A percentile compares a stretch with the other conserved stretches of the same genome.
Evolutionary conservation across 1,284 basidiomycete genomes (phyloP).

Genomic region (Cutaneotrichosporon spelunceum): DNA sequence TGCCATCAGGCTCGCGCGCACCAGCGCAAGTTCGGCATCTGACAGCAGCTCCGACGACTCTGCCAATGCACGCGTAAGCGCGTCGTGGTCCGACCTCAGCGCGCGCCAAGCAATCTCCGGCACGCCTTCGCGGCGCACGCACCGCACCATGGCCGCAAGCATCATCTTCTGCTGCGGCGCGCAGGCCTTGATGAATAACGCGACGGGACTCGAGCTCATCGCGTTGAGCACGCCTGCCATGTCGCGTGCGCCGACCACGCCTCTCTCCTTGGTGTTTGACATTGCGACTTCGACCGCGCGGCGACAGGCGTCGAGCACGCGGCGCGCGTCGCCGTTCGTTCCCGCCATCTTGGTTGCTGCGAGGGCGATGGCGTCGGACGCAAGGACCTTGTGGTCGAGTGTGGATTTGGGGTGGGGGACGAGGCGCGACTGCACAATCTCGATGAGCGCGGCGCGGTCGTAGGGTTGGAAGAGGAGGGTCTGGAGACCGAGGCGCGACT

Average conservation of each 20-base stretch:
- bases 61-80: conserved; percentile 41
- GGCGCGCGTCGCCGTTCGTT: conserved; percentile 89
- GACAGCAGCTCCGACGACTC: conserved; percentile 45
- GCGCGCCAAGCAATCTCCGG: conserved; percentile 81
- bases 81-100: conserved; percentile 45
- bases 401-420: conserved; percentile 54
- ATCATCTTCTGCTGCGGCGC: conserved; percentile 84
- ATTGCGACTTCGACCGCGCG: conserved; percentile 72
- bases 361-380: conserved; percentile 74
- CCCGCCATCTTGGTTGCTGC: conserved; percentile 88
- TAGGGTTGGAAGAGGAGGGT: conserved; percentile 96
- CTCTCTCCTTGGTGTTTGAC: not conserved
- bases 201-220: conserved; percentile 88
- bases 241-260: conserved; percentile 66
- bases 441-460: conserved; percentile 70
- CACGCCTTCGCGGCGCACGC: conserved; percentile 77
- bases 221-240: conserved; percentile 77
- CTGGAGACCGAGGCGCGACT: conserved; percentile 83
- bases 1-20: conserved; percentile 40
- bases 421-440: conserved; percentile 81
- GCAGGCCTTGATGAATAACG: conserved; percentile 72
- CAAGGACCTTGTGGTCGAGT: conserved; percentile 62
- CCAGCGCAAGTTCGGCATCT: conserved; percentile 42
- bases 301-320: conserved; percentile 91
- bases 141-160: conserved; percentile 80